Base-by-base conservation (phyloP, 202 grass and related monocot genomes). In the Brachypodium distachyon region DNA sequence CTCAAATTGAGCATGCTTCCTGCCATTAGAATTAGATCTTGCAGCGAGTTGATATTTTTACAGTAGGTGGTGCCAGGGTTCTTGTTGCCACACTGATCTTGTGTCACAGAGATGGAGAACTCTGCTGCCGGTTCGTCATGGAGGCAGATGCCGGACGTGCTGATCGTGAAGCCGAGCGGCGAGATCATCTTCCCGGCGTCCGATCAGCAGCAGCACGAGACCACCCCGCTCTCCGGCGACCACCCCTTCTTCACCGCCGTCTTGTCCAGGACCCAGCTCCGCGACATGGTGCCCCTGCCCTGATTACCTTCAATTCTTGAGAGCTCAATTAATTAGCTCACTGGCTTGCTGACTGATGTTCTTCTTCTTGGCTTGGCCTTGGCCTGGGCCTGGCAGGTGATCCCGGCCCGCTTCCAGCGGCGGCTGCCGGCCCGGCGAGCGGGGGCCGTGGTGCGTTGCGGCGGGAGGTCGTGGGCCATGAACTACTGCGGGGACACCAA, bases 211-310 rank as follows among this genome's bases (percentile, higher is more conserved):
- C n/a, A n/a, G n/a, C n/a, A n/a, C n/a, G 73, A 72, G 84, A 47
- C 46, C 65, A 72, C 73, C 48, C 78, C 78, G 1, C 65, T 87
- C 23, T 57, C 65, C 65, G 79, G 78, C 48, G 23, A 40, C 9
- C 10, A 57, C 65, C 78, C 73, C 21, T 87, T 77, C 78, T 87
- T 87, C 79, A 65, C 78, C 23, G 18, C 22, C 29, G 9, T 82
- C 56, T 11, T 82, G 22, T 54, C 47, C 9, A 54, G 10, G 72
- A 22, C 17, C 21, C 72, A 82, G 0, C 38, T 83, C 33, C 73
- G n/a, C n/a, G n/a, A n/a, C n/a, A n/a, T n/a, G n/a, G n/a, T n/a
- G n/a, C n/a, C n/a, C n/a, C n/a, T n/a, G n/a, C n/a, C n/a, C n/a
- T n/a, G n/a, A n/a, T n/a, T n/a, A n/a, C n/a, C n/a, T n/a, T n/a